Conservation (phyloP, 192 early-diverging fungal species). For the Backusella parvicylindrica region DNA sequence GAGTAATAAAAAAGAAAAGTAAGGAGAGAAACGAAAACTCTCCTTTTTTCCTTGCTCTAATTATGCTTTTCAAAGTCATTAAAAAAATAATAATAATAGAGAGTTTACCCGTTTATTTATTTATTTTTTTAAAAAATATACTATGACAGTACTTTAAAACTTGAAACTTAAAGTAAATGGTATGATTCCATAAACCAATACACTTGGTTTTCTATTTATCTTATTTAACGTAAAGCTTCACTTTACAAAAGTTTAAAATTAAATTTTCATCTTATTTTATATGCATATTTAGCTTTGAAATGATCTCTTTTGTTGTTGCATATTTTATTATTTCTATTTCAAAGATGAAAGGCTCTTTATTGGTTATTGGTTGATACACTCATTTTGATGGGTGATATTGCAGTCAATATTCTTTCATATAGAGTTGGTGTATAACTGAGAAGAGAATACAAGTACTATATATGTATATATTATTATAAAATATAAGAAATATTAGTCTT, state of each 20-base stretch:
- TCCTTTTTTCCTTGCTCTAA: neutral
- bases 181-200: neutral
- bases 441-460: neutral
- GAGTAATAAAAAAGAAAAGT: neutral
- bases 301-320: too few relatives aligned
- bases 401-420: neutral
- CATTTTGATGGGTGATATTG: neutral
- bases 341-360: too few relatives aligned
- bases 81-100: too few relatives aligned
- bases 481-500: neutral
- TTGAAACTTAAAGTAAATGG: neutral
- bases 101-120: neutral
- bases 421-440: neutral
- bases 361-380: neutral
- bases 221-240: neutral
- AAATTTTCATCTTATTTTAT: too few relatives aligned
- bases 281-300: too few relatives aligned
- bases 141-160: neutral
- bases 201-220: neutral
- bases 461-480: neutral
- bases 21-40: neutral
- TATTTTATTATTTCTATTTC: too few relatives aligned
- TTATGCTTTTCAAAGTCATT: neutral
- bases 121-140: too few relatives aligned
- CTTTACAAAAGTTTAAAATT: too few relatives aligned